Evolutionary conservation across 371 early-diverging fungal species (phyloP), one percentile per base, ranked within the genome.

Genomic region (Mucor indicus): DNA sequence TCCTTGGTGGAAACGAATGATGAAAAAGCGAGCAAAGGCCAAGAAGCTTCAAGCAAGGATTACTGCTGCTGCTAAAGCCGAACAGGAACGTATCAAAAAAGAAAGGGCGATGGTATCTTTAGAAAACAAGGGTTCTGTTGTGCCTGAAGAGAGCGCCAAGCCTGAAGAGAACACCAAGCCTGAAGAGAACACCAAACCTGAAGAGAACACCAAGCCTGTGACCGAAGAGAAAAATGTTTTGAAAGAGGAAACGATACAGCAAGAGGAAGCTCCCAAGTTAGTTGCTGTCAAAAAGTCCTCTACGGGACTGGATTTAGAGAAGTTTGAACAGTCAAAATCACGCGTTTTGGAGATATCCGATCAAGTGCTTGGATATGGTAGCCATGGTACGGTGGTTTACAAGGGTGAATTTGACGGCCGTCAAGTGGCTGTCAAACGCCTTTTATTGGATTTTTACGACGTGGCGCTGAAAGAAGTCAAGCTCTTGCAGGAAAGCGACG

Each of bases 361-460:
- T 7, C 49, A 50, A 3, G 64, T 79, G 6, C 53, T 79, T 29
- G 95, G 97, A 6, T 92, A 95, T 55, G 98, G 98, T 32, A 90
- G 91, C 47, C 96, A 97, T 61, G 98, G 98, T 11, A 98, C 98
- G 0, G 86, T 97, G 13, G 98, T 98, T 17, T 96, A 91, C 61
- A 86, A 87, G 53, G 98, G 98, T 10, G 67, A 68, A 11, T 96
- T 93, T 66, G 92, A 93, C 55, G 91, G 90, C 19, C 83, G 95
- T 22, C 69, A 84, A 0, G 96, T 98, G 3, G 98, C 98, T 0
- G 90, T 98, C 27, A 98, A 98, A 64, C 78, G 98, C 11, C 68
- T 98, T 19, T 66, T 98, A 52, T 64, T 91, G 19, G 96, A 97
- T 57, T 95, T 96, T 70, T 93, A 93, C 53, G 92, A 92, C 39